Evolutionary conservation across 352 stramenopile species (phyloP).

Genomic region (Globisporangium yorkense): DNA sequence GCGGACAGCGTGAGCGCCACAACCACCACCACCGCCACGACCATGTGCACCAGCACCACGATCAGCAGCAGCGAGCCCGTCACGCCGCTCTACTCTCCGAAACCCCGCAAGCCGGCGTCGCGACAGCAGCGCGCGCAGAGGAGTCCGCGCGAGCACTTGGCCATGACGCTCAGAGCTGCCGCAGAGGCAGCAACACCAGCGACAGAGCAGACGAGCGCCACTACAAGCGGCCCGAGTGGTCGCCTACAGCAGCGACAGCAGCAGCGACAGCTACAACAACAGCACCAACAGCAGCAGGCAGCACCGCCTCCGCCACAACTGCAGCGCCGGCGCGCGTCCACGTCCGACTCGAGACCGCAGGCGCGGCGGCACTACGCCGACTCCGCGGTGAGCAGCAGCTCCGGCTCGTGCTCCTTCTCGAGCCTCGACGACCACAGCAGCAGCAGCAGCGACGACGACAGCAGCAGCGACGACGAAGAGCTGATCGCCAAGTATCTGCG

Average conservation of each 20-base stretch:
- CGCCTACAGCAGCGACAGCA: not conserved
- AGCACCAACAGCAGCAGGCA: not conserved
- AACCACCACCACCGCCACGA: constrained; percentile 3
- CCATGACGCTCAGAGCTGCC: not conserved
- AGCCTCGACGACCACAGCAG: constrained; percentile 12
- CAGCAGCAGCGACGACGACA: constrained; percentile 5
- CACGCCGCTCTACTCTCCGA: not conserved
- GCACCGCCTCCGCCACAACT: not conserved
- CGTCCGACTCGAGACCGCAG: constrained; percentile 2
- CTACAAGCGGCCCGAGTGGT: not conserved
- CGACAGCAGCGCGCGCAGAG: not conserved
- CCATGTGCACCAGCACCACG: not conserved
- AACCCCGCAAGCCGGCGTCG: not conserved
- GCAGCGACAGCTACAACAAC: not conserved
- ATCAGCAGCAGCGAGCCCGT: not conserved
- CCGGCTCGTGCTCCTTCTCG: constrained; percentile 9
- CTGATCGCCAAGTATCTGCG: constrained; percentile 16
- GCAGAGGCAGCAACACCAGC: not conserved
- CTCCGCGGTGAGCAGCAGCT: constrained; percentile 2
- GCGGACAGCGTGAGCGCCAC: constrained; percentile 8
- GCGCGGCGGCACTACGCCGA: constrained; percentile 2
- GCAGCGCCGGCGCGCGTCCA: constrained; percentile 8
- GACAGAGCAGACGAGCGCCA: not conserved
- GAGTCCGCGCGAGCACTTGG: not conserved
- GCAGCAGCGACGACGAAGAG: constrained; percentile 8